A percentile compares a stretch with the other conserved stretches of the same genome.
These are phyloP conservation scores for Allantophomopsis cytisporea DNA, from an alignment of 2,329 filamentous ascomycete genomes.

Conservation along the genomic window DNA sequence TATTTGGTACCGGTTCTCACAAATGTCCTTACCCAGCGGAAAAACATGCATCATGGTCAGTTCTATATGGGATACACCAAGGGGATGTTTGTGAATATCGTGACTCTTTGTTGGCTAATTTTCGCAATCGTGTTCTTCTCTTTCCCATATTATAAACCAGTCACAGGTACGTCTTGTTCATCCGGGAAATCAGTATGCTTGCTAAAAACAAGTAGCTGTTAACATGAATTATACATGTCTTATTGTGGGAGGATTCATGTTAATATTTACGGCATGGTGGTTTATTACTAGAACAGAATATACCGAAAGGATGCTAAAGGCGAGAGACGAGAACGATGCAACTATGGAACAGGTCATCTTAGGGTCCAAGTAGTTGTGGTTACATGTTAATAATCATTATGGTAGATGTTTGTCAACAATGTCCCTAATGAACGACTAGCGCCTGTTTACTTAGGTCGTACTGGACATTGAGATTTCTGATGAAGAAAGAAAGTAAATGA, in stretches of 20 bases:
- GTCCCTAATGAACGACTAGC: too few species aligned
- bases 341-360: too few species aligned
- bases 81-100: constrained; percentile 21
- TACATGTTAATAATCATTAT: too few species aligned
- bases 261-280: constrained; percentile 27
- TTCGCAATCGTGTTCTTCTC: constrained; percentile 30
- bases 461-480: too few species aligned
- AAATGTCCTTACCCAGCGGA: constrained; percentile 24
- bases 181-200: too few species aligned
- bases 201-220: constrained; percentile 3
- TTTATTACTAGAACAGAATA: constrained; percentile 24
- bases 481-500: too few species aligned
- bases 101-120: constrained; percentile 22
- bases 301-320: constrained; percentile 22
- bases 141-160: constrained; percentile 27
- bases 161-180: constrained; percentile 8
- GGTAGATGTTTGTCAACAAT: too few species aligned
- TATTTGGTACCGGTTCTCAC: constrained; percentile 30
- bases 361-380: too few species aligned
- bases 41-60: constrained; percentile 23
- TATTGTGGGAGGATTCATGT: constrained; percentile 25
- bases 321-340: constrained; percentile 13
- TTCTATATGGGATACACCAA: constrained; percentile 21
- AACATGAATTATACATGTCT: constrained; percentile 37
- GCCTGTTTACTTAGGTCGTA: too few species aligned